Conservation (phyloP, 192 early-diverging fungal genomes). For the Allomyces javanicus region DNA sequence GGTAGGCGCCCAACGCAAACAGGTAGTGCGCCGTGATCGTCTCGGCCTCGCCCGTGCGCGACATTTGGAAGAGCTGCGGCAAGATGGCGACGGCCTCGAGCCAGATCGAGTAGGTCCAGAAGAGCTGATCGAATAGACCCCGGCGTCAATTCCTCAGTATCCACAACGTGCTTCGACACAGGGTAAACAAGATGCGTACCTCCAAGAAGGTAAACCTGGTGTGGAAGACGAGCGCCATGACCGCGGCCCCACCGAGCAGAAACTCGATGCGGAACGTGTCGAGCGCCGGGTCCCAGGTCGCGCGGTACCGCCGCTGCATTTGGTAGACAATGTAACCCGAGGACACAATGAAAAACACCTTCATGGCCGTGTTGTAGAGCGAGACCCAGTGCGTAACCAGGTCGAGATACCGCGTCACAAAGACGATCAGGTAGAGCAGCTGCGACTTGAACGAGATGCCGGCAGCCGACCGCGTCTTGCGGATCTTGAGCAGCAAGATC, state of each 20-base stretch:
- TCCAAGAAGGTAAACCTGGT: slow-evolving; percentile 46
- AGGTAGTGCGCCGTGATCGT: slow-evolving; percentile 99
- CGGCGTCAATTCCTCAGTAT: neutral
- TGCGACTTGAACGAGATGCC: slow-evolving; percentile 96
- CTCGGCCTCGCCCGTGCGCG: slow-evolving; percentile 93
- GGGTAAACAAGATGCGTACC: slow-evolving; percentile 23
- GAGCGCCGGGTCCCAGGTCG: slow-evolving; percentile 76
- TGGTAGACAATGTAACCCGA: slow-evolving; percentile 74
- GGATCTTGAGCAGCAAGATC: slow-evolving; percentile 83
- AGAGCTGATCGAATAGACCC: slow-evolving; percentile 28
- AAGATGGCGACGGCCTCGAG: slow-evolving; percentile 93
- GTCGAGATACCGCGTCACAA: slow-evolving; percentile 86
- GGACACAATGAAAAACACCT: slow-evolving; percentile 77
- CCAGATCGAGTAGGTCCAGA: slow-evolving; percentile 95
- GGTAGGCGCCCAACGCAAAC: slow-evolving; percentile 87
- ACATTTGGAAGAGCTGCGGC: slow-evolving; percentile 92
- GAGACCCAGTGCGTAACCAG: slow-evolving; percentile 53
- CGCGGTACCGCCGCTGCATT: slow-evolving; percentile 67
- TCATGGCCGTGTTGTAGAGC: slow-evolving; percentile 87
- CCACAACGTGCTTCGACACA: neutral
- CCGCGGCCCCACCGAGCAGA: slow-evolving; percentile 43
- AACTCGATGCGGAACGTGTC: slow-evolving; percentile 87
- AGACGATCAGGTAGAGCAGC: slow-evolving; percentile 73
- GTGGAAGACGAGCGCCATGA: slow-evolving; percentile 56
- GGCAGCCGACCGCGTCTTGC: slow-evolving; percentile 65